Evolutionary conservation across 176 grass and related monocot species (phyloP).

Genomic region (Phoenix dactylifera): DNA sequence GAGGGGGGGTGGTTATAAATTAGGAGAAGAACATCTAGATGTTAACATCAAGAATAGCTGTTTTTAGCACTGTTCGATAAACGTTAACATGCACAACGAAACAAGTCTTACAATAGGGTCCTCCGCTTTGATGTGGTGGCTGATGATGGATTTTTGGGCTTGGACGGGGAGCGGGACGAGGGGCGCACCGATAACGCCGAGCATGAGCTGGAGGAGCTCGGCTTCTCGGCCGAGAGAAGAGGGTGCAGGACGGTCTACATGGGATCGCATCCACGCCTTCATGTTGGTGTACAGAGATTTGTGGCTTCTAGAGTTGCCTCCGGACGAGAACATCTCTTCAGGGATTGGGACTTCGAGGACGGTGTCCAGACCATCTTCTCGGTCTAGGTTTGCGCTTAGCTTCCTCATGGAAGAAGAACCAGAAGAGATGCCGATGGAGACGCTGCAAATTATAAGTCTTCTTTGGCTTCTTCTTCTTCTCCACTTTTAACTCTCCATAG

Average conservation of each 20-base stretch:
- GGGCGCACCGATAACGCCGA: constrained; percentile 91
- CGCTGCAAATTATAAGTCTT: no score
- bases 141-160: constrained; percentile 49
- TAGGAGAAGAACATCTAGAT: neutral
- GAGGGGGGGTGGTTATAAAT: neutral
- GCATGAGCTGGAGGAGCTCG: constrained; percentile 98
- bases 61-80: no score
- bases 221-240: constrained; percentile 50
- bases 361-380: constrained; percentile 90
- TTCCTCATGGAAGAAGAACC: constrained; percentile 50
- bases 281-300: constrained; percentile 47
- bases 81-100: neutral
- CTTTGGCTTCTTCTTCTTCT: neutral
- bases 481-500: neutral
- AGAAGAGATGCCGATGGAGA: neutral
- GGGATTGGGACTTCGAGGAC: constrained; percentile 96
- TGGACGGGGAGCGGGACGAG: constrained; percentile 85
- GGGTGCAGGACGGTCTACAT: constrained; percentile 32
- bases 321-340: constrained; percentile 73
- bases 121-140: constrained; percentile 50
- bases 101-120: constrained; percentile 54
- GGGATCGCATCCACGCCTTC: constrained; percentile 82
- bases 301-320: constrained; percentile 30
- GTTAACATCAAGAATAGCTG: no score
- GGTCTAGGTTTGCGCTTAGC: constrained; percentile 84